Evolutionary conservation across 495 filamentous ascomycete genomes (phyloP).

Genomic region (Neurospora sp.): DNA sequence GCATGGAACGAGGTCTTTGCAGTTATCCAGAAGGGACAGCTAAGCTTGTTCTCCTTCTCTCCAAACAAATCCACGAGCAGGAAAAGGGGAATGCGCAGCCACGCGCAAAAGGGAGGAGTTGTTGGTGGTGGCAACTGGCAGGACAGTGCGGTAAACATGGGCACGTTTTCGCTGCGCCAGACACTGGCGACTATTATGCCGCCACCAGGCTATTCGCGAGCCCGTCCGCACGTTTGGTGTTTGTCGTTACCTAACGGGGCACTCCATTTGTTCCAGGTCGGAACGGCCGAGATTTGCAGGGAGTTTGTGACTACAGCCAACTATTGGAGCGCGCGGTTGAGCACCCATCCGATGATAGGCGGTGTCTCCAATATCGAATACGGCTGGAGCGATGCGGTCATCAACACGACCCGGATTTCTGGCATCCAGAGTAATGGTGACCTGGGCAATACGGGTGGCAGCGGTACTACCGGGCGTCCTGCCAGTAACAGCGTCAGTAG

Average conservation of each 20-base stretch:
- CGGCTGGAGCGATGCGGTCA: slow-evolving; percentile 85
- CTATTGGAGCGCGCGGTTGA: slow-evolving; percentile 92
- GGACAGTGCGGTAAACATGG: slow-evolving; percentile 81
- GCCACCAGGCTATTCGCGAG: slow-evolving; percentile 83
- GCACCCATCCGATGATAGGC: slow-evolving; percentile 83
- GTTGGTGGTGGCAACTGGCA: slow-evolving; percentile 97
- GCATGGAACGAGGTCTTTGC: slow-evolving; percentile 95
- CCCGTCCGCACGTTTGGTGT: slow-evolving; percentile 88
- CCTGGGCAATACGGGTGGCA: slow-evolving; percentile 41
- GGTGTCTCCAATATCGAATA: slow-evolving; percentile 97
- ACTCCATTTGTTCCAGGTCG: slow-evolving; percentile 94
- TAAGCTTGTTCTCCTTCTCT: slow-evolving; percentile 90
- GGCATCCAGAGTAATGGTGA: neutral
- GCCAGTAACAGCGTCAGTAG: slow-evolving; percentile 10
- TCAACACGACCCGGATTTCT: slow-evolving; percentile 49
- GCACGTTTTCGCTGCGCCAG: slow-evolving; percentile 79
- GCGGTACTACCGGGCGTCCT: slow-evolving; percentile 12
- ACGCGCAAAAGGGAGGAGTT: slow-evolving; percentile 41
- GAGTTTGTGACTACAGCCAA: slow-evolving; percentile 94
- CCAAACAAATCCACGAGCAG: slow-evolving; percentile 62
- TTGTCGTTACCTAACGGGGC: slow-evolving; percentile 87
- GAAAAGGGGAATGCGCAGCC: slow-evolving; percentile 44
- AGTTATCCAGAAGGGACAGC: slow-evolving; percentile 93
- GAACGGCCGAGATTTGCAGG: slow-evolving; percentile 85
- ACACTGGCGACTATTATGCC: slow-evolving; percentile 87